These are phyloP conservation scores for Clavariopsis aquatica DNA, from an alignment of 495 filamentous ascomycete genomes.

Conservation along the genomic window DNA sequence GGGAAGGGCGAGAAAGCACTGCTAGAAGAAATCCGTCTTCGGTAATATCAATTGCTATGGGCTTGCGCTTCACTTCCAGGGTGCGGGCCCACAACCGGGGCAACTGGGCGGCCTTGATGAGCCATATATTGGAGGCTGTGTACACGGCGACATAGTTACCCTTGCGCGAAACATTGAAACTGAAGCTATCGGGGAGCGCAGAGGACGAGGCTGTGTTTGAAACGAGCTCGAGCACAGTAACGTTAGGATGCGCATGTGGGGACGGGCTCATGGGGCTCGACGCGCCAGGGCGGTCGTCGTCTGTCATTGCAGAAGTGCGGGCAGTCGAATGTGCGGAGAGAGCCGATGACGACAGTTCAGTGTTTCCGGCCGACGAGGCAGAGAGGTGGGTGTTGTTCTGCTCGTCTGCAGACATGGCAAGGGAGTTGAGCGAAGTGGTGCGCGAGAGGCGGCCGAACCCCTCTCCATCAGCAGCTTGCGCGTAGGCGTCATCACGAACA, in stretches of 20 bases:
- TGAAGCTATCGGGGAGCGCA: constrained; percentile 39
- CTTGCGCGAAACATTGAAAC: constrained; percentile 37
- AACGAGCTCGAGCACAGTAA: constrained; percentile 36
- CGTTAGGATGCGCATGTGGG: constrained; percentile 23
- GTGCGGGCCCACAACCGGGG: constrained; percentile 33
- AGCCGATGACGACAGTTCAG: constrained; percentile 28
- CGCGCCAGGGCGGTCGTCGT: constrained; percentile 27
- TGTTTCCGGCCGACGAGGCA: constrained; percentile 29
- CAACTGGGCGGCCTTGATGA: constrained; percentile 34
- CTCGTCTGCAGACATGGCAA: constrained; percentile 27
- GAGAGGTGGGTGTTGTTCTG: constrained; percentile 25
- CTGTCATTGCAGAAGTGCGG: constrained; percentile 33
- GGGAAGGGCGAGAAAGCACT: constrained; percentile 76
- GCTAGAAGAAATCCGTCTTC: constrained; percentile 78
- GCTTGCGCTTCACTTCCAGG: constrained; percentile 75
- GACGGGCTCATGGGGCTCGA: constrained; percentile 13
- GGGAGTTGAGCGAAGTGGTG: constrained; percentile 16
- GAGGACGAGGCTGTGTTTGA: constrained; percentile 38
- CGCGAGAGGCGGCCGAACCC: constrained; percentile 11
- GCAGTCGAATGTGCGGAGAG: constrained; percentile 33
- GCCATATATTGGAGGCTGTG: constrained; percentile 35
- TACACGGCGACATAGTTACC: constrained; percentile 35
- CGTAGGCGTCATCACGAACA: constrained; percentile 1
- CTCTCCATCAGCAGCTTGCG: neutral
- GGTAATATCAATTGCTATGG: constrained; percentile 73